These are phyloP conservation scores for Medicago truncatula DNA, from an alignment of 306 rosid genomes.

Conservation along the genomic window DNA sequence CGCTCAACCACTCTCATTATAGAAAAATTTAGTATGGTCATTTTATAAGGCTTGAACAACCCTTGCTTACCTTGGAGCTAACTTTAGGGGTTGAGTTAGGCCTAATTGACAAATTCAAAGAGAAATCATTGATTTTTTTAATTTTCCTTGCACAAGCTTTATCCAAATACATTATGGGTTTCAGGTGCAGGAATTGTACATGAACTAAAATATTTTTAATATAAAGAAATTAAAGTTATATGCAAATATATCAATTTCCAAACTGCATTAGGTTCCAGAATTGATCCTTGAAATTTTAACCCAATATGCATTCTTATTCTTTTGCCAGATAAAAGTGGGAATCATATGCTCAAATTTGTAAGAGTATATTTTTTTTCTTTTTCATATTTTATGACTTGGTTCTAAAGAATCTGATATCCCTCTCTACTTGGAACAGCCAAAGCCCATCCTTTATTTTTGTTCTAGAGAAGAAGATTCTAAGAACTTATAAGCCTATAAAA, in stretches of 20 bases:
- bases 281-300: slow-evolving; percentile 56
- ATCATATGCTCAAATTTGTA: slow-evolving; percentile 74
- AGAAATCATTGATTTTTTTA: slow-evolving; percentile 6
- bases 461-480: slow-evolving; percentile 60
- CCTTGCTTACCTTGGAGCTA: no score
- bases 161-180: slow-evolving; percentile 36
- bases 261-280: slow-evolving; percentile 69
- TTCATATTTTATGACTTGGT: slow-evolving; percentile 46
- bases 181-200: slow-evolving; percentile 39
- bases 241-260: slow-evolving; percentile 45
- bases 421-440: slow-evolving; percentile 60
- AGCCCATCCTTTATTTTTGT: slow-evolving; percentile 48
- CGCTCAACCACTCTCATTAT: background rate
- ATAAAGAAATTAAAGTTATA: slow-evolving; percentile 22
- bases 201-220: slow-evolving; percentile 24
- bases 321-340: slow-evolving; percentile 65
- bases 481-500: slow-evolving; percentile 40
- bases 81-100: background rate
- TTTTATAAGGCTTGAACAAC: background rate
- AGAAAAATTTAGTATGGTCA: background rate
- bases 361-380: slow-evolving; percentile 32
- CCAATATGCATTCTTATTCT: slow-evolving; percentile 56
- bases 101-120: background rate
- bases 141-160: slow-evolving; percentile 29
- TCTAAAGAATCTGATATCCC: slow-evolving; percentile 60